Evolutionary conservation across 2,329 filamentous ascomycete species (phyloP).

Genomic region (Calycina marina): DNA sequence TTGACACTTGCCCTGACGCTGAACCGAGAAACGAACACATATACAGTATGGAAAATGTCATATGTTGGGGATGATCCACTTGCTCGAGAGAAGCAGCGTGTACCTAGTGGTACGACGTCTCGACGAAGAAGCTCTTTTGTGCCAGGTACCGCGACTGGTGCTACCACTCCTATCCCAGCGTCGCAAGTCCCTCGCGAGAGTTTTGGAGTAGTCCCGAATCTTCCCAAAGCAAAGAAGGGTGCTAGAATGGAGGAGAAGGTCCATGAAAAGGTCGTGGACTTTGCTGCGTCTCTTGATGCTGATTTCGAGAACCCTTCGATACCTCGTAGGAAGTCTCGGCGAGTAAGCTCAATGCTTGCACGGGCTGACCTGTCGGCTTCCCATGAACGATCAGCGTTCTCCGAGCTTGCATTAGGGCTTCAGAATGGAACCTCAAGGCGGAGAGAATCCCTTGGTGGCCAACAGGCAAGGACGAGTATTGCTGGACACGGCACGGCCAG

Average conservation of each 20-base stretch:
- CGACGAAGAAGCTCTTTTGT: slow-evolving; percentile 47
- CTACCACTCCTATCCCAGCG: slow-evolving; percentile 54
- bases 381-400: slow-evolving; percentile 67
- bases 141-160: slow-evolving; percentile 55
- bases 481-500: slow-evolving; percentile 23
- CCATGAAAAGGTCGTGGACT: slow-evolving; percentile 32
- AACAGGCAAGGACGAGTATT: slow-evolving; percentile 45
- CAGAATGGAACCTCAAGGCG: slow-evolving; percentile 27
- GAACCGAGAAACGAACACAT: slow-evolving; percentile 61
- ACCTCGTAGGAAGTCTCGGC: slow-evolving; percentile 48
- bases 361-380: slow-evolving; percentile 76
- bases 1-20: slow-evolving; percentile 68
- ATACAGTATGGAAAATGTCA: slow-evolving; percentile 72
- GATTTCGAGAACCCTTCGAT: slow-evolving; percentile 41
- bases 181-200: slow-evolving; percentile 61
- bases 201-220: slow-evolving; percentile 34
- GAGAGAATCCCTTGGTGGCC: slow-evolving; percentile 57
- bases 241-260: slow-evolving; percentile 11
- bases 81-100: slow-evolving; percentile 23
- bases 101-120: slow-evolving; percentile 25
- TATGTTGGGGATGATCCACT: slow-evolving; percentile 56
- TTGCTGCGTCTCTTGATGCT: slow-evolving; percentile 58
- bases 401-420: slow-evolving; percentile 43
- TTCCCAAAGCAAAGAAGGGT: slow-evolving; percentile 9
- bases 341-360: slow-evolving; percentile 83